Conservation (phyloP, 495 filamentous ascomycete genomes). For the Apiosordaria backusii region DNA sequence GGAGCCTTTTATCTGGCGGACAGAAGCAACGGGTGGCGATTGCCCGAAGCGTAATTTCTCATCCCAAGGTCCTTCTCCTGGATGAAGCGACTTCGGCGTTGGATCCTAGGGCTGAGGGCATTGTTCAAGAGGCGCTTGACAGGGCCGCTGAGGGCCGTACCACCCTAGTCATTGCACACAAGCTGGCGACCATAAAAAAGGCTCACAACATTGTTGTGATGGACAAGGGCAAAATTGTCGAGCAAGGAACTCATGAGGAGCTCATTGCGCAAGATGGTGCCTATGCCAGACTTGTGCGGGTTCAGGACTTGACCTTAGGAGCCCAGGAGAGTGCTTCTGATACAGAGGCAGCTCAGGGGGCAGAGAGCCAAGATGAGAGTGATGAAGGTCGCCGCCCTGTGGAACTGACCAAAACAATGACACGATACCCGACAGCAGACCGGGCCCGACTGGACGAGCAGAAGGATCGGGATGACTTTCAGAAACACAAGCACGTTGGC, state of each 20-base stretch:
- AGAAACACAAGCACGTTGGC: conserved; percentile 22
- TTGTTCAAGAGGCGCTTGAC: conserved; percentile 64
- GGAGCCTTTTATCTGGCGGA: conserved; percentile 47
- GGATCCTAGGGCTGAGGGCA: conserved; percentile 61
- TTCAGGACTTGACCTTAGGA: conserved; percentile 51
- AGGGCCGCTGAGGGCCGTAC: conserved; percentile 62
- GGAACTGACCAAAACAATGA: conserved; percentile 30
- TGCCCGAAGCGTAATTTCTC: conserved; percentile 61
- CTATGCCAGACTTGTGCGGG: conserved; percentile 44
- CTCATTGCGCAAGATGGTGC: conserved; percentile 51
- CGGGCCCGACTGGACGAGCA: conserved; percentile 17
- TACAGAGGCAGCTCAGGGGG: conserved; percentile 38
- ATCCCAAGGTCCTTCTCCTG: conserved; percentile 72
- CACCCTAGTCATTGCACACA: conserved; percentile 72
- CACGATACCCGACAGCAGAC: conserved; percentile 26
- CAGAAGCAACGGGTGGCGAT: conserved; percentile 62
- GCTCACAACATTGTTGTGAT: conserved; percentile 70
- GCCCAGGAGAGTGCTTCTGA: not conserved
- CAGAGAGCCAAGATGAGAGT: not conserved
- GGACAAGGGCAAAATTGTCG: conserved; percentile 53
- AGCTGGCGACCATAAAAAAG: conserved; percentile 61
- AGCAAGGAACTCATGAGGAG: conserved; percentile 62
- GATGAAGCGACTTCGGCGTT: conserved; percentile 79
- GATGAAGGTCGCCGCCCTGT: conserved; percentile 21
- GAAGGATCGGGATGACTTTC: conserved; percentile 21